phyloP scores from a whole-genome alignment of 192 early-diverging fungal species.

The Gaertneriomyces semiglobifer region DNA sequence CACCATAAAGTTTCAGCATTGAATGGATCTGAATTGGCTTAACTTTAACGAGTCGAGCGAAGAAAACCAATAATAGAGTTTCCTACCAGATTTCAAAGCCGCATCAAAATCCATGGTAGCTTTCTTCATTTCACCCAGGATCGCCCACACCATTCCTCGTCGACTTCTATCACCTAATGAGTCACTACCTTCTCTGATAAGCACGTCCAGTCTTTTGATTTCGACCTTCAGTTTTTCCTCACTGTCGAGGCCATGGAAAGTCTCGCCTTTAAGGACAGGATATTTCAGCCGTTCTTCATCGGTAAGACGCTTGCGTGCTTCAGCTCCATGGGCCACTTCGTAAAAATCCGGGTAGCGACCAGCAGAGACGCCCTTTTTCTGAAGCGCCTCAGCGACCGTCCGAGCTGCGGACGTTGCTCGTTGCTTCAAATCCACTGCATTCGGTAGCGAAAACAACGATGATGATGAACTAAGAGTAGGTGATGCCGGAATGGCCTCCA shows the following conservation, averaged over 20 bases:
- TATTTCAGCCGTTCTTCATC: constrained; percentile 38
- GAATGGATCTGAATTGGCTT: constrained; percentile 42
- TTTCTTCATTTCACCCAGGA: constrained; percentile 33
- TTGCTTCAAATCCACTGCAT: background rate
- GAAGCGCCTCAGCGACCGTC: constrained; percentile 2
- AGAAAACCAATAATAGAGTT: constrained; percentile 1
- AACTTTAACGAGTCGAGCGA: background rate
- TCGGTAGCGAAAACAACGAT: background rate
- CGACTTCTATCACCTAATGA: constrained; percentile 42
- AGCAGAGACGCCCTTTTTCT: background rate
- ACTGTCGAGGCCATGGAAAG: constrained; percentile 18
- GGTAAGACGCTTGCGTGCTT: constrained; percentile 29
- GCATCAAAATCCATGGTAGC: constrained; percentile 45
- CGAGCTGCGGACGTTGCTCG: background rate
- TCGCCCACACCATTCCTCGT: constrained; percentile 40
- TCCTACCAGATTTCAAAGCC: constrained; percentile 46
- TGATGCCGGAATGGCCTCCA: constrained; percentile 35
- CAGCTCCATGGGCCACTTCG: constrained; percentile 31
- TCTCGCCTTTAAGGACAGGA: constrained; percentile 43
- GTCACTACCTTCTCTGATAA: constrained; percentile 33
- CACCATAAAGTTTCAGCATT: constrained; percentile 53
- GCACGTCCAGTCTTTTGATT: constrained; percentile 35
- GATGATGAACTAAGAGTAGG: constrained; percentile 28
- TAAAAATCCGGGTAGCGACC: constrained; percentile 35
- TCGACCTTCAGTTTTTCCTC: constrained; percentile 30